These are phyloP conservation scores for Lithospermum erythrorhizon DNA, from an alignment of 257 asterid species.

Conservation along the genomic window DNA sequence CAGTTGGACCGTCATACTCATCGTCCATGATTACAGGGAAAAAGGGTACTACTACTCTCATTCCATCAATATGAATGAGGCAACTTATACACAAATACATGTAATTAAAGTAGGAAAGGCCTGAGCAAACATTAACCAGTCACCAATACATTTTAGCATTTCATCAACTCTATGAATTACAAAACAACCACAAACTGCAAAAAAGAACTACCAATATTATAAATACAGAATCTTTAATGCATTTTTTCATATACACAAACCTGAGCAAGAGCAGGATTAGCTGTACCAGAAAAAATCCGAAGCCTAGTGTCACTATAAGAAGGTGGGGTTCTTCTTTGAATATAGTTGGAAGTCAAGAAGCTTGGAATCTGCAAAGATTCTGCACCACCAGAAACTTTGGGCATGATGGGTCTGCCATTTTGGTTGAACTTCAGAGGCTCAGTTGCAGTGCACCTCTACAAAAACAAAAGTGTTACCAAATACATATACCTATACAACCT, in stretches of 20 bases:
- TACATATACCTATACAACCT: neutral
- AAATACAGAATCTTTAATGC: too few relatives aligned
- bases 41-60: too few relatives aligned
- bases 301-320: conserved; percentile 47
- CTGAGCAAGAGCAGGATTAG: conserved; percentile 76
- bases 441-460: conserved; percentile 52
- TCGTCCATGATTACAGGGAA: too few relatives aligned
- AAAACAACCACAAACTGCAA: neutral
- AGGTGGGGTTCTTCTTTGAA: conserved; percentile 21
- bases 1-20: too few relatives aligned
- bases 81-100: too few relatives aligned
- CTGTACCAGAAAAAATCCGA: conserved; percentile 81
- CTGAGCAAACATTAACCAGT: too few relatives aligned
- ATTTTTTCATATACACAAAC: conserved; percentile 16
- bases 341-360: conserved; percentile 35
- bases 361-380: conserved; percentile 35
- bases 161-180: neutral
- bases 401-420: conserved; percentile 34
- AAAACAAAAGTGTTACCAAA: neutral
- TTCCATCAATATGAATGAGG: too few relatives aligned
- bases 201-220: too few relatives aligned
- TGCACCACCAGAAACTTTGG: conserved; percentile 17
- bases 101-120: too few relatives aligned
- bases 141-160: too few relatives aligned
- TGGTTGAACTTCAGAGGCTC: conserved; percentile 57